Evolutionary conservation across 805 yeast species (phyloP), one percentile per base, ranked within the genome.

Genomic region (Hanseniaspora valbyensis): DNA sequence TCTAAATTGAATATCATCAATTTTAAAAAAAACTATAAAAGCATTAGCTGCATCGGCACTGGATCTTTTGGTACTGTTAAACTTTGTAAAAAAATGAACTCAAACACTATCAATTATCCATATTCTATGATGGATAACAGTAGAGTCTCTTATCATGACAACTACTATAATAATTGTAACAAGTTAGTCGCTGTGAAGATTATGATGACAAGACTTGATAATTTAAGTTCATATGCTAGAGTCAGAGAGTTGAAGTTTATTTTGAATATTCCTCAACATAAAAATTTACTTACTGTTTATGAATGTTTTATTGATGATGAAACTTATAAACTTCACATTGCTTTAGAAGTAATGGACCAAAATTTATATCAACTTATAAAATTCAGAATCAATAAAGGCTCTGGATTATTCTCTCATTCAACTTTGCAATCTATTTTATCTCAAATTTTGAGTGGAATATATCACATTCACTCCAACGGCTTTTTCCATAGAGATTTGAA

Each of bases 261-360:
- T 25, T 63, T 80, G 26, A 66, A 82, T 0, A 74, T 88, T 21
- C 80, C 85, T 1, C 72, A 84, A 1, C 95, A 87, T 65, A 75
- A 75, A 21, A 76, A 79, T 56, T 67, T 90, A 50, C 80, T 89
- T 18, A 84, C 80, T 57, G 73, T 87, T 4, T 78, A 76, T 64
- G 96, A 88, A 58, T 71, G 87, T 61, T 86, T 89, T 59, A 72
- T 85, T 52, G 96, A 90, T 66, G 69, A 74, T 46, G 54, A 58
- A 21, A 66, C 74, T 39, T 75, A 69, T 55, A 76, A 77, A 57
- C 69, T 87, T 50, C 87, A 86, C 59, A 85, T 89, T 34, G 83
- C 82, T 12, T 86, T 90, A 94, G 97, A 90, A 63, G 74, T 81
- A 24, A 77, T 89, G 87, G 83, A 81, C 55, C 87, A 81, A 64